These are phyloP conservation scores for Aethionema arabicum DNA, from an alignment of 345 rosid genomes.

Conservation along the genomic window DNA sequence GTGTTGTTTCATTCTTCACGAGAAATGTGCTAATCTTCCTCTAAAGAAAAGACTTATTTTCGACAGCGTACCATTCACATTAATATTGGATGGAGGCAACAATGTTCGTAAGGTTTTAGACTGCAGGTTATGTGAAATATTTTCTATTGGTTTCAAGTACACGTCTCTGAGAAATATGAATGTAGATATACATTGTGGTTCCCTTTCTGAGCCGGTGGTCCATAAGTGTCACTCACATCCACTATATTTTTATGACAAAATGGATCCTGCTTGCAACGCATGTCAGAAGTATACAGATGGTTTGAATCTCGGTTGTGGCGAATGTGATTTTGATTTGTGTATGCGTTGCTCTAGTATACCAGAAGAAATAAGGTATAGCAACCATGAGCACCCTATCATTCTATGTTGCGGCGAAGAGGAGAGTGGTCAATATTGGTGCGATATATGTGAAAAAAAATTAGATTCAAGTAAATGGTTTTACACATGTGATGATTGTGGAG, in stretches of 20 bases:
- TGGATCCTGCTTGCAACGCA: background rate
- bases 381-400: constrained; percentile 22
- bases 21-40: constrained; percentile 15
- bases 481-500: constrained; percentile 11
- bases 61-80: background rate
- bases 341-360: background rate
- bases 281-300: background rate
- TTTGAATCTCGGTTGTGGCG: background rate
- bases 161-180: too few species aligned
- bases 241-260: background rate
- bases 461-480: constrained; percentile 2
- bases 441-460: constrained; percentile 7
- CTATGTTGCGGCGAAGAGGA: background rate
- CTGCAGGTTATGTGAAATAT: background rate
- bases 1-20: constrained; percentile 7
- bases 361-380: background rate
- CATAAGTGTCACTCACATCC: background rate
- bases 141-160: background rate
- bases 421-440: background rate
- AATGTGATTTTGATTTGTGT: constrained; percentile 14
- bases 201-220: constrained; percentile 11
- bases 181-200: constrained; percentile 16
- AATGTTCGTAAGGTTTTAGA: background rate
- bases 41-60: constrained; percentile 10
- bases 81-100: background rate